Evolutionary conservation across 805 yeast species (phyloP).

Genomic region (Barnettozyma pratensis): DNA sequence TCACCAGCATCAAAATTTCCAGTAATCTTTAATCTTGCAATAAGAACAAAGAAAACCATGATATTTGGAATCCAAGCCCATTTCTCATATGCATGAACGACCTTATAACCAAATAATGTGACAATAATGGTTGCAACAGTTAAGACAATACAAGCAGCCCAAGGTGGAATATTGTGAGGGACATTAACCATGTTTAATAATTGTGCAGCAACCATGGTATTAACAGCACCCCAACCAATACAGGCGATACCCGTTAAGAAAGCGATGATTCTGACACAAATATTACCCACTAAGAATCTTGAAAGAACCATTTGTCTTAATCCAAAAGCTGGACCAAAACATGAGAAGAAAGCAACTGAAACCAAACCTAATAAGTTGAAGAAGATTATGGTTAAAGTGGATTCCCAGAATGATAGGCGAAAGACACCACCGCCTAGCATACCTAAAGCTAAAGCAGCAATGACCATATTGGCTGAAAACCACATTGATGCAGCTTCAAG

Average conservation of each 20-base stretch:
- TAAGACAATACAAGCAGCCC: constrained; percentile 85
- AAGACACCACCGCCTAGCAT: constrained; percentile 60
- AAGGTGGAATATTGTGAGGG: constrained; percentile 60
- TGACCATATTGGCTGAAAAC: constrained; percentile 85
- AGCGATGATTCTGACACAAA: constrained; percentile 71
- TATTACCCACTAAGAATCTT: constrained; percentile 71
- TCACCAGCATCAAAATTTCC: constrained; percentile 56
- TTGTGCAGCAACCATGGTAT: constrained; percentile 86
- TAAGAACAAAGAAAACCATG: constrained; percentile 68
- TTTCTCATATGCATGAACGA: constrained; percentile 77
- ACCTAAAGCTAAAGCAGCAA: constrained; percentile 79
- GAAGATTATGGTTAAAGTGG: constrained; percentile 61
- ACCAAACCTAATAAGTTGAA: constrained; percentile 68
- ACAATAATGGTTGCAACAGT: constrained; percentile 63
- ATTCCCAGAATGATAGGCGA: constrained; percentile 68
- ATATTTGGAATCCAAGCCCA: constrained; percentile 86
- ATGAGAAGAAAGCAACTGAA: constrained; percentile 78
- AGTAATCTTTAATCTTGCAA: constrained; percentile 67
- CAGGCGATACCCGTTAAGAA: constrained; percentile 77
- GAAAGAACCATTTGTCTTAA: constrained; percentile 84
- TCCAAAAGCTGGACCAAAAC: constrained; percentile 80
- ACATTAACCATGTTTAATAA: constrained; percentile 70
- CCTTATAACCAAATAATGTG: constrained; percentile 78
- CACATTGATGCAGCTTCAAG: constrained; percentile 81
- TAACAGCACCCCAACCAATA: constrained; percentile 94